Percentiles rank a stretch among this genome's conserved stretches.
These are phyloP conservation scores for Amanita polypyramis DNA, from an alignment of 768 basidiomycete genomes.

Conservation along the genomic window DNA sequence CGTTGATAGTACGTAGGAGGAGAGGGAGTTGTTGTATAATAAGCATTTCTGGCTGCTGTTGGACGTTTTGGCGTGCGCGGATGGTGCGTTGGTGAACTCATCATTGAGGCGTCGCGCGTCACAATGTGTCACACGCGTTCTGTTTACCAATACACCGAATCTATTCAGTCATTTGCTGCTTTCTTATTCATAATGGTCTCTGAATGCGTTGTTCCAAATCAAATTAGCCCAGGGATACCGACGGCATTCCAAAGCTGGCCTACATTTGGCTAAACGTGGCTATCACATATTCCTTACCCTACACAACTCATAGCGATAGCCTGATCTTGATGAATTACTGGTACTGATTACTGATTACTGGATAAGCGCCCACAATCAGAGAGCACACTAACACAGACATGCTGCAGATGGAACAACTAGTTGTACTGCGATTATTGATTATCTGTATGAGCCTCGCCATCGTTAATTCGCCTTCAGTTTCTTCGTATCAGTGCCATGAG, in stretches of 20 bases:
- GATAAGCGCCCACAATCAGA: too few species aligned
- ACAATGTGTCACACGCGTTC: neutral
- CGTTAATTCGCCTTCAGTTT: neutral
- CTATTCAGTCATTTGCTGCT: too few species aligned
- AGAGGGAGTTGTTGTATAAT: neutral
- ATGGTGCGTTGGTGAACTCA: neutral
- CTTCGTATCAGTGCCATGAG: neutral
- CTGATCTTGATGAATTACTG: too few species aligned
- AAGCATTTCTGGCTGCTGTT: neutral
- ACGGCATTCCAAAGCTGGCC: too few species aligned
- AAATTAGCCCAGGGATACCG: too few species aligned
- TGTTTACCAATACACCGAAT: too few species aligned
- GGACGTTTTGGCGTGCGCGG: slow-evolving; percentile 7
- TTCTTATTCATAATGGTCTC: too few species aligned
- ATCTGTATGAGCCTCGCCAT: neutral
- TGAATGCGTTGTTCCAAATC: too few species aligned
- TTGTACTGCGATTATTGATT: neutral
- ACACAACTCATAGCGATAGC: too few species aligned
- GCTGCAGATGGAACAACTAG: neutral
- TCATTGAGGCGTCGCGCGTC: neutral
- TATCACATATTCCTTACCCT: too few species aligned
- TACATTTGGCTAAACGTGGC: too few species aligned
- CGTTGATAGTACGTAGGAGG: neutral
- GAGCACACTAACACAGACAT: neutral
- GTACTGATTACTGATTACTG: too few species aligned